Conservation (phyloP, 352 stramenopile genomes). For the Pythium periplocum region DNA sequence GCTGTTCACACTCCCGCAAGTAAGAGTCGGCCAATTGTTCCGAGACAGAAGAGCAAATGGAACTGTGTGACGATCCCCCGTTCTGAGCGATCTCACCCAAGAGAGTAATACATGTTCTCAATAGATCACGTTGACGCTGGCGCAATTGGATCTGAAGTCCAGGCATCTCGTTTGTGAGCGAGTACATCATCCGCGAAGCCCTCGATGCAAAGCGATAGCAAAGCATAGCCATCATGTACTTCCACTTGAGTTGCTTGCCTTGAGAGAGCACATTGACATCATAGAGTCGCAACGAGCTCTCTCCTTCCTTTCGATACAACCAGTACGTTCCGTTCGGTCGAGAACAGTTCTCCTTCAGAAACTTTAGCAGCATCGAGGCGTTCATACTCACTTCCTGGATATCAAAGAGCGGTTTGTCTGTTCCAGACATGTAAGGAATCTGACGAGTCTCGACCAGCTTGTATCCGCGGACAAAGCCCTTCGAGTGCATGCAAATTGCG, state of each 20-base stretch:
- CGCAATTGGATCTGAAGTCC: conserved; percentile 60
- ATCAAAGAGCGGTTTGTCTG: conserved; percentile 62
- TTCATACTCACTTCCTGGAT: conserved; percentile 85
- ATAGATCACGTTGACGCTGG: conserved; percentile 65
- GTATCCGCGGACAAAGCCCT: conserved; percentile 79
- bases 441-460: conserved; percentile 79
- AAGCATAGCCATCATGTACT: conserved; percentile 90
- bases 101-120: conserved; percentile 71
- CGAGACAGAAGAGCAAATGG: conserved; percentile 74
- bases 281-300: conserved; percentile 73
- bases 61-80: conserved; percentile 54
- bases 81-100: conserved; percentile 63
- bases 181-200: conserved; percentile 57
- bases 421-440: conserved; percentile 75
- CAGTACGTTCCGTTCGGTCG: conserved; percentile 82
- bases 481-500: conserved; percentile 84
- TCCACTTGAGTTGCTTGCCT: conserved; percentile 85
- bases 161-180: conserved; percentile 45
- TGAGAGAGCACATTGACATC: conserved; percentile 80
- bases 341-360: conserved; percentile 81
- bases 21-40: conserved; percentile 84
- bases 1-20: conserved; percentile 44
- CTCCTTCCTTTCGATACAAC: conserved; percentile 76
- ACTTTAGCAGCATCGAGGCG: conserved; percentile 82
- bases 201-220: conserved; percentile 82